These are phyloP conservation scores for Lathyrus oleraceus DNA, from an alignment of 306 rosid species.

Conservation along the genomic window DNA sequence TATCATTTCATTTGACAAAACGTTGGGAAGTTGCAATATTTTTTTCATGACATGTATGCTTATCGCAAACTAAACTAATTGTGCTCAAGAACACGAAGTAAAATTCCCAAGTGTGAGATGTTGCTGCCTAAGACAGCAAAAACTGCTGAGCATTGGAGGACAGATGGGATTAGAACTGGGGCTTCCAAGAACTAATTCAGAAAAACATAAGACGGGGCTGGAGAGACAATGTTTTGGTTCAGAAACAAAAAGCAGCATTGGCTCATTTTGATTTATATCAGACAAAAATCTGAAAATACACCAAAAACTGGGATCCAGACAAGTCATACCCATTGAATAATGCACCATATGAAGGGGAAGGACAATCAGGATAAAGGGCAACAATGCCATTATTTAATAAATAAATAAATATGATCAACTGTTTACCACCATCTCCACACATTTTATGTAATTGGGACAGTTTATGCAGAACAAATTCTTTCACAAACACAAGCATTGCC, in stretches of 20 bases:
- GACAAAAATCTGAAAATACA: background rate
- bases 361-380: background rate
- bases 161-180: background rate
- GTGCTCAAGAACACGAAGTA: background rate
- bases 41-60: background rate
- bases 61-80: background rate
- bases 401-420: background rate
- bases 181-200: background rate
- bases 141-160: background rate
- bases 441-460: slow-evolving; percentile 12
- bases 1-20: background rate
- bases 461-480: slow-evolving; percentile 29
- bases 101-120: background rate
- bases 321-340: background rate
- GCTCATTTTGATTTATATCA: background rate
- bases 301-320: background rate
- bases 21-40: background rate
- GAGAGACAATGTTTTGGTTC: background rate
- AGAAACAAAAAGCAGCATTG: background rate
- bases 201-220: background rate
- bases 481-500: slow-evolving; percentile 16
- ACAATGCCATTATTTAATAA: slow-evolving; percentile 23
- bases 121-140: background rate
- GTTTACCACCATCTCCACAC: slow-evolving; percentile 28
- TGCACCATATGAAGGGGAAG: background rate